Base-by-base conservation (phyloP, 2,329 filamentous ascomycete species). In the Teratosphaeria gauchensis region DNA sequence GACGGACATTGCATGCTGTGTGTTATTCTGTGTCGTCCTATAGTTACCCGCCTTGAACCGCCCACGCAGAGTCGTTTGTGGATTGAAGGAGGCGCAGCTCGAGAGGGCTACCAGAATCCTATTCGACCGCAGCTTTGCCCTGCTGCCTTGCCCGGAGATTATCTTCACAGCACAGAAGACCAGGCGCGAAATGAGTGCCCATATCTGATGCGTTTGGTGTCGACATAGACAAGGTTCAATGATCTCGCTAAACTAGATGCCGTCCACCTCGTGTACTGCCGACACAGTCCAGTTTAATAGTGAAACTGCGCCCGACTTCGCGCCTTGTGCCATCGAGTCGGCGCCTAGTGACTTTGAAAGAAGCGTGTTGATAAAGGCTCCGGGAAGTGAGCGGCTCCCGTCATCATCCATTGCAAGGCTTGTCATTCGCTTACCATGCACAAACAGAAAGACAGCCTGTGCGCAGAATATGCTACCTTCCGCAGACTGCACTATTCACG, bases 381-480 rank as follows among this genome's bases (percentile, higher is more conserved):
- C 2, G 35, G n/a, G 14, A 2, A 12, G 35, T 42, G 35, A 42
- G 35, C 14, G 14, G 14, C n/a, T 16, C 12, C 35, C 5, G 14
- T 12, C 6, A 12, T 5, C n/a, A 4, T 42, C 2, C n/a, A 4
- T 42, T 16, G 7, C 8, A 19, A 31, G 51, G 4, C 14, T 30
- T 16, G 51, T 21, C 24, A 19, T 48, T 48, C 7, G 51, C 56
- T 57, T 12, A 57, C 56, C 4, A 42, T 57, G 56, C 19, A 33
- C 32, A 21, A 48, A n/a, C 51, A 57, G 51, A 12, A 21, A 9
- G n/a, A 53, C 42, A 28, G 31, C 21, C 24, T 6, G 21, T n/a
- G 30, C 21, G 46, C 46, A 19, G 31, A 59, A 51, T 42, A 60
- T 62, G 61, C 54, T 54, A 57, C 51, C 11, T 16, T 51, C 54